phyloP scores from a whole-genome alignment of 768 basidiomycete genomes.

The Leucosporidium creatinivorum region DNA sequence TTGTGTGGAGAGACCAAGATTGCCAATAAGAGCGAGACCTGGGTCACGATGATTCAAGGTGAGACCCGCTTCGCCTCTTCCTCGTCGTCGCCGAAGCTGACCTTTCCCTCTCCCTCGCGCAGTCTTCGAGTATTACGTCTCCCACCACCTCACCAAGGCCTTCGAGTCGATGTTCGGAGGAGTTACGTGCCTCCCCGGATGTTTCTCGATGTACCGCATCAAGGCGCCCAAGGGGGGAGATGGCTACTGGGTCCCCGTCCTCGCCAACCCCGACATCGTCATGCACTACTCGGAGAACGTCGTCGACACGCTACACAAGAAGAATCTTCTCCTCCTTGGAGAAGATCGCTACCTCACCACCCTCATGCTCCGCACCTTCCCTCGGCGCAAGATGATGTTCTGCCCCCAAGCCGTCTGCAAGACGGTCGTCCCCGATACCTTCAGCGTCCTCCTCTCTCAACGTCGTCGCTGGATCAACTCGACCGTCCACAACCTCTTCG shows the following conservation, averaged over 20 bases:
- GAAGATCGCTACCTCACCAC: slow-evolving; percentile 99
- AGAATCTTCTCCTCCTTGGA: slow-evolving; percentile 91
- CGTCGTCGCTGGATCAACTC: slow-evolving; percentile 99
- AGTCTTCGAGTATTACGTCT: slow-evolving; percentile 99
- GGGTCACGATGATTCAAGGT: slow-evolving; percentile 99
- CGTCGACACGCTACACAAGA: slow-evolving; percentile 98
- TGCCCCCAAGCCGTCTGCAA: slow-evolving; percentile 98
- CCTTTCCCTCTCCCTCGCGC: neutral
- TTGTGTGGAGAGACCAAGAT: slow-evolving; percentile 99
- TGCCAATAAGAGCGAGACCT: slow-evolving; percentile 96
- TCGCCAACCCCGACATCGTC: slow-evolving; percentile 96
- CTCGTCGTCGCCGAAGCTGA: neutral
- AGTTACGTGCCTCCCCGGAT: slow-evolving; percentile 97
- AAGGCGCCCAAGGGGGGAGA: slow-evolving; percentile 95
- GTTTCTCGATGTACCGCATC: slow-evolving; percentile 99
- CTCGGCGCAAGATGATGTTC: slow-evolving; percentile 98
- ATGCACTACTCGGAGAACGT: slow-evolving; percentile 99
- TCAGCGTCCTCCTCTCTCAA: slow-evolving; percentile 85
- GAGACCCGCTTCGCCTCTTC: slow-evolving; percentile 38
- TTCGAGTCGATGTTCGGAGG: slow-evolving; percentile 99
- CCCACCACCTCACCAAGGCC: slow-evolving; percentile 96
- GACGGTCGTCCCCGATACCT: slow-evolving; percentile 95
- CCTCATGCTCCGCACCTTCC: slow-evolving; percentile 97
- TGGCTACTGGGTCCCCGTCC: slow-evolving; percentile 96
- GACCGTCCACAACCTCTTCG: slow-evolving; percentile 94